Evolutionary conservation across 176 grass and related monocot genomes (phyloP).

Genomic region (Pontederia paniculata): DNA sequence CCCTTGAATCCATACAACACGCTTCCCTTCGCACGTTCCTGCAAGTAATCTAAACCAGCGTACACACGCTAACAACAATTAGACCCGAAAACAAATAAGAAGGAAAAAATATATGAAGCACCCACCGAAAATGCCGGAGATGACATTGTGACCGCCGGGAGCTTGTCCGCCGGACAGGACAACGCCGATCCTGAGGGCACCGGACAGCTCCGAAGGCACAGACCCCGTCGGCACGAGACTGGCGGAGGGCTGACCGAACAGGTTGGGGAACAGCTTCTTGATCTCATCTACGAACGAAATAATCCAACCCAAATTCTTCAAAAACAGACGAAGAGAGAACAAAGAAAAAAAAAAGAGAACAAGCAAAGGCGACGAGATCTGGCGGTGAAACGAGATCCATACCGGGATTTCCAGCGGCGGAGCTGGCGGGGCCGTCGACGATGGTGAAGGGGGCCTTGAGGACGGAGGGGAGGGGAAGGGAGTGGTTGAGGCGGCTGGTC

Average conservation of each 20-base stretch:
- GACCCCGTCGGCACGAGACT: constrained; percentile 39
- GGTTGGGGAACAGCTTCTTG: constrained; percentile 71
- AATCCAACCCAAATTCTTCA: neutral
- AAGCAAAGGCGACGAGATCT: neutral
- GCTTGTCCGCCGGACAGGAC: constrained; percentile 94
- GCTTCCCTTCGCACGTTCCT: constrained; percentile 65
- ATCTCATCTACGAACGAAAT: constrained; percentile 55
- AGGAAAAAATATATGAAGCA: neutral
- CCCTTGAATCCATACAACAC: constrained; percentile 82
- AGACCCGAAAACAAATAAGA: neutral
- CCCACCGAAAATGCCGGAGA: constrained; percentile 90
- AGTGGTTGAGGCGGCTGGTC: constrained; percentile 69
- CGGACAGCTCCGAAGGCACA: constrained; percentile 9
- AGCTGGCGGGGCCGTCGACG: constrained; percentile 58
- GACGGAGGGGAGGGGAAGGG: constrained; percentile 67
- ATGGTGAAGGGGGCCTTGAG: constrained; percentile 42
- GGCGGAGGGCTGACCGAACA: constrained; percentile 74
- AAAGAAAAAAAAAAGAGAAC: neutral
- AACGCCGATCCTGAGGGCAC: constrained; percentile 60
- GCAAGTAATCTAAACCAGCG: constrained; percentile 52
- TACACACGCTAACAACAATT: neutral
- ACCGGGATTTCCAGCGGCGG: constrained; percentile 68
- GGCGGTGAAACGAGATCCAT: neutral
- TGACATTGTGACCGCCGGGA: constrained; percentile 93
- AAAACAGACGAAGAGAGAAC: neutral